Evolutionary conservation across 2,329 filamentous ascomycete species (phyloP), one percentile per base, ranked within the genome.

Genomic region (Chrysosporium queenslandicum): DNA sequence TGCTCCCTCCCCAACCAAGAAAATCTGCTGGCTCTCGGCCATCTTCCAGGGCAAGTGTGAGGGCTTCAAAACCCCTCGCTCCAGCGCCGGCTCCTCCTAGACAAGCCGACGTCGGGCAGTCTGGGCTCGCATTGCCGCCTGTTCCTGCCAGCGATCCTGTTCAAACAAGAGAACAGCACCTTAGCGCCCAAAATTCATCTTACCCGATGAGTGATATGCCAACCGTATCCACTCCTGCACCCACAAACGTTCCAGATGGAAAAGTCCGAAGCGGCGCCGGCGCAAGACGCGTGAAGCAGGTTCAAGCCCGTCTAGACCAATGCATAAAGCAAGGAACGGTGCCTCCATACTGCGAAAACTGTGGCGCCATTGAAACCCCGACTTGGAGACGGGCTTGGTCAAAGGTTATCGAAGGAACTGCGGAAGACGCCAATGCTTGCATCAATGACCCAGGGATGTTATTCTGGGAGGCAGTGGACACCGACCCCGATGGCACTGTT

Each of bases 301-400:
- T 83, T 46, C 73, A 78, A 57, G 73, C 77, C 21, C 74, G 74
- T 46, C 65, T 83, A 20, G 71, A 79, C 39, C 66, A 71, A 52
- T 75, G 77, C 20, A 82, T 97, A 50, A 77, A 77, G n/a, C 81
- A 81, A 51, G 92, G 92, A 4, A 80, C 89, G 58, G 85, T 90
- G 75, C 92, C 92, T 0, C 84, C 85, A 0, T 97, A 84, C 63
- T 98, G 92, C 66, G 80, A 80, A 57, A 95, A 97, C 61, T 98
- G 92, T 61, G 92, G 92, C 4, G 86, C 89, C 5, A 94, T 98
- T 53, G 87, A 97, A 61, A 98, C 92, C 0, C 87, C 91, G 0
- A 96, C 91, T 0, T 98, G 92, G 92, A 83, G 92, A 55, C 92
- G 91, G 63, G 87, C 92, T 11, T 96, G 85, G 77, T 82, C 82